phyloP scores from a whole-genome alignment of 352 stramenopile species.

The Globisporangium paroecandrum region DNA sequence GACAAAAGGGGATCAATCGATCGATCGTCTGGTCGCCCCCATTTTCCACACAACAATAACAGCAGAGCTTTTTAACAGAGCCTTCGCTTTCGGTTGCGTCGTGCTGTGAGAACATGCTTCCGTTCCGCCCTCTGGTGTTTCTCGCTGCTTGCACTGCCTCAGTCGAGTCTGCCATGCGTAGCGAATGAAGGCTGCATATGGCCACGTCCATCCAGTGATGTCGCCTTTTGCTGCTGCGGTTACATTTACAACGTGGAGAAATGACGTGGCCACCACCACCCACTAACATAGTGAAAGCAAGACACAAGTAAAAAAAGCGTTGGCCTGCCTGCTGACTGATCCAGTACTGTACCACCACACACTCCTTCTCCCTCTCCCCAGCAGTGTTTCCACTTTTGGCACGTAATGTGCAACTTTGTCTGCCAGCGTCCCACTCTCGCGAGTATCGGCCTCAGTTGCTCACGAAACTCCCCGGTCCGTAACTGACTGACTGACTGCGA shows the following conservation, averaged over 20 bases:
- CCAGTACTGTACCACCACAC: not conserved
- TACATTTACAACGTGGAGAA: no score
- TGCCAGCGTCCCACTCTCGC: not conserved
- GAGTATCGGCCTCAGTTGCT: not conserved
- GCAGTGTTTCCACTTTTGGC: not conserved
- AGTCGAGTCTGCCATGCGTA: no score
- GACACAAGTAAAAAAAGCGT: not conserved
- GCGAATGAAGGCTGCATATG: no score
- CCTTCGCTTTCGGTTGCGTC: not conserved
- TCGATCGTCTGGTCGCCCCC: not conserved
- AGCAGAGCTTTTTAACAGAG: not conserved
- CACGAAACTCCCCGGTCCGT: no score
- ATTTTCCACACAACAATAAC: not conserved
- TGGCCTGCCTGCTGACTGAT: not conserved
- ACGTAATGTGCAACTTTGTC: not conserved
- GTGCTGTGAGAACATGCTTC: not conserved
- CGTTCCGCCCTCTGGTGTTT: not conserved
- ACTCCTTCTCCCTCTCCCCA: not conserved
- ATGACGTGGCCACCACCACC: not conserved
- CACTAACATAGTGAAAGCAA: not conserved
- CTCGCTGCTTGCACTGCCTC: no score
- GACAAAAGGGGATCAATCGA: not conserved
- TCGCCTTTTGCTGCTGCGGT: not conserved
- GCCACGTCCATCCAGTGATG: no score
- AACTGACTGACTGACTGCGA: no score